A percentile compares a stretch with the other conserved stretches of the same genome.
These are phyloP conservation scores for Colletotrichum sp. DNA, from an alignment of 2,329 filamentous ascomycete genomes.

Conservation along the genomic window DNA sequence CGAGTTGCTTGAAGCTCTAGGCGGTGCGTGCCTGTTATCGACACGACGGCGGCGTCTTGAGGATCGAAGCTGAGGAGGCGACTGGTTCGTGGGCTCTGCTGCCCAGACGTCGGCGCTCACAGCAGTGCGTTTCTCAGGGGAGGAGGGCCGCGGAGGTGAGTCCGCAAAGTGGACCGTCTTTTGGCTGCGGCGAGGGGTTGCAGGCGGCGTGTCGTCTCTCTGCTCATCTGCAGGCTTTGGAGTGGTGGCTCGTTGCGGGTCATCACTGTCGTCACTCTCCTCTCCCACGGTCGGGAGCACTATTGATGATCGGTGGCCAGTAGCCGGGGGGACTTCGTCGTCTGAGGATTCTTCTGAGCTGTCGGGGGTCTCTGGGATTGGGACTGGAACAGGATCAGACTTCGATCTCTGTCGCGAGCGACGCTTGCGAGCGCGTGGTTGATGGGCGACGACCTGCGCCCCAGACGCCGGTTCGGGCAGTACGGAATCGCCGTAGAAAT, in stretches of 20 bases:
- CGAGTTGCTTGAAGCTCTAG: neutral
- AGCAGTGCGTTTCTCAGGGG: neutral
- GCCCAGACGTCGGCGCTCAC: neutral
- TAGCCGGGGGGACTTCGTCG: neutral
- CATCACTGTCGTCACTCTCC: neutral
- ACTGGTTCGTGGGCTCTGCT: neutral
- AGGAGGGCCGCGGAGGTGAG: neutral
- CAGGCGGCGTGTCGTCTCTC: neutral
- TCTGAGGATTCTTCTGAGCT: neutral
- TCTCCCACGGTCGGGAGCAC: neutral
- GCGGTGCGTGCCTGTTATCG: neutral
- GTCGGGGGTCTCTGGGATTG: neutral
- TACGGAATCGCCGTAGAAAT: neutral
- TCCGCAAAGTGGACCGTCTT: slow-evolving; percentile 21
- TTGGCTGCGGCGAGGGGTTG: slow-evolving; percentile 16
- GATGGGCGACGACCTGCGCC: neutral
- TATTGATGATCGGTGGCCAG: neutral
- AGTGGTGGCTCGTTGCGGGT: neutral
- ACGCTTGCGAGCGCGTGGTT: slow-evolving; percentile 5
- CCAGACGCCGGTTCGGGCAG: neutral
- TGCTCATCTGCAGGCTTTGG: neutral
- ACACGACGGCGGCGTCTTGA: slow-evolving; percentile 1
- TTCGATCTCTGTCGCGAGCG: neutral
- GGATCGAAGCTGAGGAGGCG: neutral
- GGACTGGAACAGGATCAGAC: neutral